Conservation (phyloP, 768 basidiomycete species). For the Sarcodon aspratus region DNA sequence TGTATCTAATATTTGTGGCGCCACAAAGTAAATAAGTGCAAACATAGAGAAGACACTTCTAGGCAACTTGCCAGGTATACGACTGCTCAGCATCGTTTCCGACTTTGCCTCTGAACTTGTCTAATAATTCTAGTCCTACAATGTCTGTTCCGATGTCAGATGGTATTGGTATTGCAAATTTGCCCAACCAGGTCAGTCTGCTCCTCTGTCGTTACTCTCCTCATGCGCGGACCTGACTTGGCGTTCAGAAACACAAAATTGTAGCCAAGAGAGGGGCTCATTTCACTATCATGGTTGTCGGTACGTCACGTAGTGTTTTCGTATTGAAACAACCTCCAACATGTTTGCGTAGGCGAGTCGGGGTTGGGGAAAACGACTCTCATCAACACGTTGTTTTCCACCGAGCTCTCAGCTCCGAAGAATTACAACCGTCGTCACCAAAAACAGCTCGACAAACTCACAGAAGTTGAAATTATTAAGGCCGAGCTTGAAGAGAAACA, state of each 20-base stretch:
- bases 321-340: background rate
- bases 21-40: no score
- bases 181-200: constrained; percentile 86
- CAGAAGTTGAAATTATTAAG: constrained; percentile 98
- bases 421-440: constrained; percentile 83
- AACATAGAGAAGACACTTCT: no score
- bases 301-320: constrained; percentile 31
- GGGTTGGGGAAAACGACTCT: constrained; percentile 95
- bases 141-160: constrained; percentile 29
- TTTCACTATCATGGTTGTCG: constrained; percentile 99
- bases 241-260: constrained; percentile 88
- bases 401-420: constrained; percentile 85
- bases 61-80: no score
- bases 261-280: constrained; percentile 95
- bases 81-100: no score
- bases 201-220: constrained; percentile 8
- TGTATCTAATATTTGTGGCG: no score
- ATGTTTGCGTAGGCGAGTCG: constrained; percentile 65
- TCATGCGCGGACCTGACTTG: constrained; percentile 3
- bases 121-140: background rate
- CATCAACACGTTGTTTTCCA: constrained; percentile 98
- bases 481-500: constrained; percentile 98
- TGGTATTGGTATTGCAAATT: constrained; percentile 90
- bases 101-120: no score
- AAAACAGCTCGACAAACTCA: constrained; percentile 98